phyloP scores from a whole-genome alignment of 768 basidiomycete genomes.

The Mycena latifolia region DNA sequence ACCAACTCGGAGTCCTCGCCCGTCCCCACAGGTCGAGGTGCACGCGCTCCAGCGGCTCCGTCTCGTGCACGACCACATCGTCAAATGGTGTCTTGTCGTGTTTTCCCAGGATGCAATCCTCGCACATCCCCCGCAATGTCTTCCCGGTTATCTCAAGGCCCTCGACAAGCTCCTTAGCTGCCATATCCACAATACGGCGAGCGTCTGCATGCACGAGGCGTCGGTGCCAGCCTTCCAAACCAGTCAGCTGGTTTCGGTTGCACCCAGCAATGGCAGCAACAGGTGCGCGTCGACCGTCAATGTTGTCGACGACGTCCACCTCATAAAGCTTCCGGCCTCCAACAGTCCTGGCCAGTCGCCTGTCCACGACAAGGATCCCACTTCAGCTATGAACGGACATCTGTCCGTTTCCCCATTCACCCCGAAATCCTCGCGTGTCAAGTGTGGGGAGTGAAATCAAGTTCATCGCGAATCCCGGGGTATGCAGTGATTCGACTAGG shows the following conservation, averaged over 20 bases:
- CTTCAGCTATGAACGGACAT: not conserved
- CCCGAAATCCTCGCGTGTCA: not conserved
- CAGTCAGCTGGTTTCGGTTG: not conserved
- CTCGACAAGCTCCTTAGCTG: not conserved
- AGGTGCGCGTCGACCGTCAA: not conserved
- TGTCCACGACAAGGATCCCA: not conserved
- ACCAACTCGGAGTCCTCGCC: not conserved
- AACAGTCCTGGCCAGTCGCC: not conserved
- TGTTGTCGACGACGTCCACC: not conserved
- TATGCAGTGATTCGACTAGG: not conserved
- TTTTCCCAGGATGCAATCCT: not conserved
- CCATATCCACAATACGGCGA: not conserved
- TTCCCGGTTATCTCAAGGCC: not conserved
- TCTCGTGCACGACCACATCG: not conserved
- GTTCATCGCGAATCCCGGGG: not conserved
- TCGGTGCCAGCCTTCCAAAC: not conserved
- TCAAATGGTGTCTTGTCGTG: not conserved
- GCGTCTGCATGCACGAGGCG: not conserved
- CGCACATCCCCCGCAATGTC: not conserved
- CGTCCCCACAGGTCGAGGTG: slow-evolving; percentile 4
- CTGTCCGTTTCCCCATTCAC: not conserved
- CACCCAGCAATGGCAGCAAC: not conserved
- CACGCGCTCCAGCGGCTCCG: not conserved
- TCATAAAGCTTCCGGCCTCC: not conserved
- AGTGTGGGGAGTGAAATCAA: not conserved